These are phyloP conservation scores for Phytophthora europaea DNA, from an alignment of 352 stramenopile genomes.

Conservation along the genomic window DNA sequence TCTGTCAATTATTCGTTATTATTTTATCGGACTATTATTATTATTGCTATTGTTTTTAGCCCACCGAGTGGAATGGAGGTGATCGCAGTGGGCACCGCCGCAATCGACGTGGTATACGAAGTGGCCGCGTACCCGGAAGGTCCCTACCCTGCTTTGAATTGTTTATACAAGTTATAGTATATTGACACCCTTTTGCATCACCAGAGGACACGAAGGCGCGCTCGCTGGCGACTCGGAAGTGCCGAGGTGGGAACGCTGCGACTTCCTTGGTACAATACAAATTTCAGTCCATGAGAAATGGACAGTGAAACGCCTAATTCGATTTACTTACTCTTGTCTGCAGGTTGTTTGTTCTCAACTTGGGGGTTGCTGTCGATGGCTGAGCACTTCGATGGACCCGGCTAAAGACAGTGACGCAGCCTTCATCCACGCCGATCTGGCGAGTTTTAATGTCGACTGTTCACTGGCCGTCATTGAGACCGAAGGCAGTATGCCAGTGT, in stretches of 20 bases:
- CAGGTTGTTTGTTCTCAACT: slow-evolving; percentile 74
- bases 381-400: slow-evolving; percentile 71
- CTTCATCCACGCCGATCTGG: slow-evolving; percentile 61
- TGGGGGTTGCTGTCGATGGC: slow-evolving; percentile 59
- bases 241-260: slow-evolving; percentile 76
- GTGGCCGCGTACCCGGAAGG: slow-evolving; percentile 67
- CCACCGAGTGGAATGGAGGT: slow-evolving; percentile 48
- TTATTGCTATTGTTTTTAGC: background rate
- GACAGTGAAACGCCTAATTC: background rate
- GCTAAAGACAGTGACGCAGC: slow-evolving; percentile 59
- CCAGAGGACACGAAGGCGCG: slow-evolving; percentile 57
- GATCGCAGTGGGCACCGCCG: slow-evolving; percentile 75
- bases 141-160: slow-evolving; percentile 15
- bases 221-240: slow-evolving; percentile 58
- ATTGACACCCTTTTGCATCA: background rate
- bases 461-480: slow-evolving; percentile 46
- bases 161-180: background rate
- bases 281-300: background rate
- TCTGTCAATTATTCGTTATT: background rate
- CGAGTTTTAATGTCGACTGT: slow-evolving; percentile 57
- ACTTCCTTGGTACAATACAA: slow-evolving; percentile 58
- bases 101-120: slow-evolving; percentile 78
- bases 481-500: slow-evolving; percentile 68
- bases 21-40: background rate
- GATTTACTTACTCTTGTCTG: background rate